Percentiles rank a stretch among this genome's conserved stretches.
Conservation (phyloP, 2,329 filamentous ascomycete species). For the Domatiomyces globalis region DNA sequence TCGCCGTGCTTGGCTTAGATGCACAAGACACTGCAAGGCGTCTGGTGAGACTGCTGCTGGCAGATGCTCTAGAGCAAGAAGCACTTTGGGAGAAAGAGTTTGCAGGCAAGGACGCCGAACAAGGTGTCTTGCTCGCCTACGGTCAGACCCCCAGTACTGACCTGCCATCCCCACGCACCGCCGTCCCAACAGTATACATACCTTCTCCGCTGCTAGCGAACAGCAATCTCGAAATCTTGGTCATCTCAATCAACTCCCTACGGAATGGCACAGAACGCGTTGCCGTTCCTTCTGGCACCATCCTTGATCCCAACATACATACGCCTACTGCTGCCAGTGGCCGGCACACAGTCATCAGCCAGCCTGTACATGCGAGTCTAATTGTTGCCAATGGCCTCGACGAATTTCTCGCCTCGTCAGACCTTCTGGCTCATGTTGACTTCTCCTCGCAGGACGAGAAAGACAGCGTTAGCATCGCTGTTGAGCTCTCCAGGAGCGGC, state of each 20-base stretch:
- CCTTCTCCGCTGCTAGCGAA: slow-evolving; percentile 43
- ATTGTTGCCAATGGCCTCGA: slow-evolving; percentile 59
- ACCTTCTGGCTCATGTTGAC: slow-evolving; percentile 20
- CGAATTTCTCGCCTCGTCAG: slow-evolving; percentile 40
- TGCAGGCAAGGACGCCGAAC: slow-evolving; percentile 34
- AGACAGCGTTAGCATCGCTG: slow-evolving; percentile 39
- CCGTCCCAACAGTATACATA: slow-evolving; percentile 39
- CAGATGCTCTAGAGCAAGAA: slow-evolving; percentile 51
- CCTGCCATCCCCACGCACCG: slow-evolving; percentile 34
- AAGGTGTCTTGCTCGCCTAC: slow-evolving; percentile 51
- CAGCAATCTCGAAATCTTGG: slow-evolving; percentile 47
- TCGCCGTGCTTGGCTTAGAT: slow-evolving; percentile 43
- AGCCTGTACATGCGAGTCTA: slow-evolving; percentile 71
- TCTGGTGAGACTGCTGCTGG: slow-evolving; percentile 54
- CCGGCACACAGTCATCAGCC: slow-evolving; percentile 52
- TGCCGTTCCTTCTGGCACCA: slow-evolving; percentile 34
- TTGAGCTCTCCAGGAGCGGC: slow-evolving; percentile 30
- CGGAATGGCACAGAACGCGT: slow-evolving; percentile 8
- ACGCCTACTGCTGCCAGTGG: slow-evolving; percentile 52
- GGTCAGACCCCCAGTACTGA: slow-evolving; percentile 34
- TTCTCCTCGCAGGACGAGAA: slow-evolving; percentile 26
- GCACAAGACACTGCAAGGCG: slow-evolving; percentile 37
- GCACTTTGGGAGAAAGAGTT: slow-evolving; percentile 55
- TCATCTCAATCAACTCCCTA: slow-evolving; percentile 31
- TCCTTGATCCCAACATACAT: slow-evolving; percentile 63